These are phyloP conservation scores for Penicillium psychrofluorescens DNA, from an alignment of 495 filamentous ascomycete genomes.

Conservation along the genomic window DNA sequence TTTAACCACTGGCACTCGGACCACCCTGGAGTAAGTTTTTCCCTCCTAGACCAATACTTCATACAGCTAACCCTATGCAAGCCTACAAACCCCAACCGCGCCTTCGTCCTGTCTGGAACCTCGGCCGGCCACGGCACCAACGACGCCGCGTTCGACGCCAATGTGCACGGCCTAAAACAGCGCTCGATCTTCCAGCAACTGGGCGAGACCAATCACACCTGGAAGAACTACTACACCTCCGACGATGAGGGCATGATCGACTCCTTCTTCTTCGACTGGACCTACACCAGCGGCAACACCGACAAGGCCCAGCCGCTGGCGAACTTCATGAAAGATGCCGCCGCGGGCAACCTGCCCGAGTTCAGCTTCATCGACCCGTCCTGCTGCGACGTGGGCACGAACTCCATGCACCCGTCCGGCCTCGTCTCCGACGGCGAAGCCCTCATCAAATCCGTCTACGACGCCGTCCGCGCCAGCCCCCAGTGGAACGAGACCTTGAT, in stretches of 20 bases:
- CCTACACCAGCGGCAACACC: slow-evolving; percentile 22
- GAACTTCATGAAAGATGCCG: slow-evolving; percentile 31
- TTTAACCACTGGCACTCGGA: slow-evolving; percentile 48
- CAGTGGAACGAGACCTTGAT: slow-evolving; percentile 42
- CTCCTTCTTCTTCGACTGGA: slow-evolving; percentile 36
- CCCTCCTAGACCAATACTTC: no score
- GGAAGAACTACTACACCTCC: slow-evolving; percentile 43
- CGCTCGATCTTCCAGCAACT: slow-evolving; percentile 42
- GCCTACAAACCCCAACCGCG: slow-evolving; percentile 44
- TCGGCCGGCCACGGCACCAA: slow-evolving; percentile 41
- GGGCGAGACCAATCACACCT: slow-evolving; percentile 33
- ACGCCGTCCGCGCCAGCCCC: slow-evolving; percentile 35
- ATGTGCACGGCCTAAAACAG: slow-evolving; percentile 27
- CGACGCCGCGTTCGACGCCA: slow-evolving; percentile 29
- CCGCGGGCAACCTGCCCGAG: slow-evolving; percentile 31
- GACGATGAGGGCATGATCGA: slow-evolving; percentile 21
- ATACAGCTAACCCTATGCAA: not conserved
- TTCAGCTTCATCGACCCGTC: slow-evolving; percentile 46
- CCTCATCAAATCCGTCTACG: slow-evolving; percentile 44
- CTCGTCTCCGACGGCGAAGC: slow-evolving; percentile 39
- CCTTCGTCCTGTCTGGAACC: slow-evolving; percentile 38
- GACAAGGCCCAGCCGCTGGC: slow-evolving; percentile 23
- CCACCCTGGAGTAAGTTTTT: slow-evolving; percentile 35
- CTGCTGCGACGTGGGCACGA: slow-evolving; percentile 39
- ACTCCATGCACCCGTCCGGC: slow-evolving; percentile 41